phyloP scores from a whole-genome alignment of 2,329 filamentous ascomycete species.

The Penicillium sp. region DNA sequence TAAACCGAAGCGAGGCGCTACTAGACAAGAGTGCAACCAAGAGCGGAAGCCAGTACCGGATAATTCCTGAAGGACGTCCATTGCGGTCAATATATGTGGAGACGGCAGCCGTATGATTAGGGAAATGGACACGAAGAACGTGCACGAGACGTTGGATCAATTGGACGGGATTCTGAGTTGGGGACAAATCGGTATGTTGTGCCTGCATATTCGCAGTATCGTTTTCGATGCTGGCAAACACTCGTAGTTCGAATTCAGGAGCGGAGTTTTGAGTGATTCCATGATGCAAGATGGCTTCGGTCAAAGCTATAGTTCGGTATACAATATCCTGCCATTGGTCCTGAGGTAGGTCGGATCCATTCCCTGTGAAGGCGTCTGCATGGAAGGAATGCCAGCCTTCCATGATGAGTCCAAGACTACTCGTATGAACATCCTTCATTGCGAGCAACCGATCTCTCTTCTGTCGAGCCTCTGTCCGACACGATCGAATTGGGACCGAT shows the following conservation, averaged over 20 bases:
- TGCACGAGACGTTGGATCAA: constrained; percentile 45
- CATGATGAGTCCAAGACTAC: constrained; percentile 82
- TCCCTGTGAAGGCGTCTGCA: constrained; percentile 60
- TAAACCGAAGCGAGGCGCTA: constrained; percentile 79
- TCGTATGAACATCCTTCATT: constrained; percentile 79
- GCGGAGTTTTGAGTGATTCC: constrained; percentile 63
- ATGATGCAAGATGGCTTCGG: constrained; percentile 81
- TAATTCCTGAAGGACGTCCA: constrained; percentile 73
- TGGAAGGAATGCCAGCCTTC: constrained; percentile 79
- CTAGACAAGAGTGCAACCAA: constrained; percentile 76
- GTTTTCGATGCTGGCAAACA: constrained; percentile 63
- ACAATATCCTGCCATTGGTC: constrained; percentile 74
- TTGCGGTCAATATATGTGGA: constrained; percentile 63
- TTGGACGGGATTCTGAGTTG: constrained; percentile 47
- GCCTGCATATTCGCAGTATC: constrained; percentile 57
- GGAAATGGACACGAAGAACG: constrained; percentile 71
- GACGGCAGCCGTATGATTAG: constrained; percentile 66
- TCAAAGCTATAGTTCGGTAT: constrained; percentile 78
- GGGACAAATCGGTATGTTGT: constrained; percentile 10
- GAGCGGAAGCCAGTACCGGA: constrained; percentile 88
- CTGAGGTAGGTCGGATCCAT: constrained; percentile 44
- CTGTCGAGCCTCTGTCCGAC: constrained; percentile 72
- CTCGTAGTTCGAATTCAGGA: constrained; percentile 59
- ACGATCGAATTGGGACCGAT: constrained; percentile 76
- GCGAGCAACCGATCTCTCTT: constrained; percentile 75